A percentile compares a stretch with the other conserved stretches of the same genome.
phyloP scores from a whole-genome alignment of 1,139 yeast genomes.

The Kodamaea plutei region DNA sequence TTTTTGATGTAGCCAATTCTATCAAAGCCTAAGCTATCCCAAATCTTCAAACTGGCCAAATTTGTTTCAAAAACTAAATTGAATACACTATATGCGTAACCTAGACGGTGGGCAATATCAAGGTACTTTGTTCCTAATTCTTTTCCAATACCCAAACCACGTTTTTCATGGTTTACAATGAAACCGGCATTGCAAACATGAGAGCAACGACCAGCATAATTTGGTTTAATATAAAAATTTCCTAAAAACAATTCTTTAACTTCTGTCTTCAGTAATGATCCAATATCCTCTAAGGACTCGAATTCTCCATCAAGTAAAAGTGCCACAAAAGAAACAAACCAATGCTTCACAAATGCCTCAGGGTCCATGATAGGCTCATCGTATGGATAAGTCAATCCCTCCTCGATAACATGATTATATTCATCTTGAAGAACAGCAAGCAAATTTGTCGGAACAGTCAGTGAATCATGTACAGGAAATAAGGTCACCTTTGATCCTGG shows the following conservation, averaged over 20 bases:
- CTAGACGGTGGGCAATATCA: conserved; percentile 63
- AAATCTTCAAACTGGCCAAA: conserved; percentile 59
- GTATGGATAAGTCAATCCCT: conserved; percentile 51
- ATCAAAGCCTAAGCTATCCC: conserved; percentile 75
- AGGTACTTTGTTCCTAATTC: conserved; percentile 60
- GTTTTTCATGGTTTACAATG: conserved; percentile 47
- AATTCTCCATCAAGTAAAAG: conserved; percentile 40
- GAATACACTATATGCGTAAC: conserved; percentile 76
- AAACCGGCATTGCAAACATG: conserved; percentile 83
- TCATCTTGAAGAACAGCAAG: conserved; percentile 31
- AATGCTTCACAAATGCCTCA: conserved; percentile 35
- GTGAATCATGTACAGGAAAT: conserved; percentile 26
- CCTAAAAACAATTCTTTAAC: conserved; percentile 55
- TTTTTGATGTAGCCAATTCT: conserved; percentile 64
- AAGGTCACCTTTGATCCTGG: conserved; percentile 28
- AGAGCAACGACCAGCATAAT: conserved; percentile 71
- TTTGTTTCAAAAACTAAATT: conserved; percentile 76
- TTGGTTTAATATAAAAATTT: conserved; percentile 71
- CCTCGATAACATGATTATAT: conserved; percentile 44
- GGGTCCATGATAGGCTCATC: conserved; percentile 18
- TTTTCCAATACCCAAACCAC: conserved; percentile 64
- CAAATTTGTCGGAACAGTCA: conserved; percentile 33
- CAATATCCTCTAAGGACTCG: conserved; percentile 11
- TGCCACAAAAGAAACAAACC: conserved; percentile 46
- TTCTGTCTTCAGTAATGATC: conserved; percentile 15